Base-by-base conservation (phyloP, 2,329 filamentous ascomycete genomes). In the Albophoma yamanashiensis region DNA sequence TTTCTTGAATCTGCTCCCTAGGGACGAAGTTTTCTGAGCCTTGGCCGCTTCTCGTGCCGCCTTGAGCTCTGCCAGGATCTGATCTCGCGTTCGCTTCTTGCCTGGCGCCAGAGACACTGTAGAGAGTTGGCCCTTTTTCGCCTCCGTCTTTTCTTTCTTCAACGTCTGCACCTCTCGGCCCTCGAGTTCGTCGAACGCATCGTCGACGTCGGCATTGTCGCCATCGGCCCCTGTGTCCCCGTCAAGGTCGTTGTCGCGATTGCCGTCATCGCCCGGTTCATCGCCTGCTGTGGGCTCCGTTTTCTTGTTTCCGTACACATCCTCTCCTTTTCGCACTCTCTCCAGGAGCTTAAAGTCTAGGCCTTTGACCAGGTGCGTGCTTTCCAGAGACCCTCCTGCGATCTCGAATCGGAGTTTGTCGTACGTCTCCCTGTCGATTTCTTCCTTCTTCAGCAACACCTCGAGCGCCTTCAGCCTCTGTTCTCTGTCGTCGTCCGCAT, bases 281-380 rank as follows among this genome's bases (percentile, higher is more conserved):
- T 68, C 63, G 38, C 68, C 56, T 14, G 22, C 72, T 71, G 64
- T 63, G 2, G 67, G 70, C 1, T 71, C 68, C 9, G 74, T 68
- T 12, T 72, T 66, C 11, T 67, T 69, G 9, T 75, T 73, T n/a
- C 68, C 72, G 64, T 79, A 81, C 1, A 91, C 80, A 72, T 92
- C 77, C 71, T 92, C 89, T 47, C 89, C 89, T 59, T 80, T 82
- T 62, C 82, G 82, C 62, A 89, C 81, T 65, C 86, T 80, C 71
- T 89, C 84, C 36, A 92, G 76, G 15, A 97, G 77, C 71, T 89
- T 89, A 71, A 91, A 89, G 74, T 99, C 94, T 57, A 99, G 75
- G 0, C 94, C 94, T 70, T 97, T 97, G 56, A 97, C 88, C 64
- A 97, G 75, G 78, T 96, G 91, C 17, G 92, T 96, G 66, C 86